A percentile compares a stretch with the other conserved stretches of the same genome.
Evolutionary conservation across 768 basidiomycete species (phyloP).

Genomic region (Russula foetens): DNA sequence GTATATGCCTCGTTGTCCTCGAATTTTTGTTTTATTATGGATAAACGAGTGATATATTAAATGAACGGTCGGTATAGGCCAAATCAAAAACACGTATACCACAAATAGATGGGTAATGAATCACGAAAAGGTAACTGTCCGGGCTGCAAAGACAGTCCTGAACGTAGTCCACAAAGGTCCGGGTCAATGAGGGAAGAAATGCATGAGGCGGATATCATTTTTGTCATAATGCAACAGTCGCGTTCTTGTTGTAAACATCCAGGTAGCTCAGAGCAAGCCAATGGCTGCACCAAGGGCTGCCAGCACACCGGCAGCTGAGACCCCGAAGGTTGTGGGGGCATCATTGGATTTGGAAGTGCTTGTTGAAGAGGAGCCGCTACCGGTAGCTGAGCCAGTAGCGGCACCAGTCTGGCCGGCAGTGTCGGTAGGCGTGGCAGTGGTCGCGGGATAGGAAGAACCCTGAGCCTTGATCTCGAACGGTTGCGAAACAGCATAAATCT

Average conservation of each 20-base stretch:
- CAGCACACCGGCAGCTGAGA: slow-evolving; percentile 14
- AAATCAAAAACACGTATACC: not conserved
- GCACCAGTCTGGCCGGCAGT: not conserved
- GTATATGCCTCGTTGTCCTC: not conserved
- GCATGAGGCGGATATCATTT: slow-evolving; percentile 1
- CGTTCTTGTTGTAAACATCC: not conserved
- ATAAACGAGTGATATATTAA: slow-evolving; percentile 13
- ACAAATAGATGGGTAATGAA: not conserved
- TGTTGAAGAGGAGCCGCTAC: slow-evolving; percentile 1
- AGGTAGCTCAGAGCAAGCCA: slow-evolving; percentile 15
- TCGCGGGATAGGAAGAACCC: slow-evolving; percentile 44
- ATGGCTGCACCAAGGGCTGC: slow-evolving; percentile 15
- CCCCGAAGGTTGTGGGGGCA: slow-evolving; percentile 3
- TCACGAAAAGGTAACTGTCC: not conserved
- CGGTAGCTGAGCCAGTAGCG: not conserved
- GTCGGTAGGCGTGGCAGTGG: slow-evolving; percentile 29
- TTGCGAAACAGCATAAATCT: slow-evolving; percentile 51
- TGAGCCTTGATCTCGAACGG: slow-evolving; percentile 53
- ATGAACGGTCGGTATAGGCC: slow-evolving; percentile 17
- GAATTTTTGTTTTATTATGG: not conserved
- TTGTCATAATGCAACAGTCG: not conserved
- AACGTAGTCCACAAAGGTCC: not conserved
- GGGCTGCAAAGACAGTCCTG: not conserved
- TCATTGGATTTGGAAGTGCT: not conserved
- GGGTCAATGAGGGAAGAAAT: not conserved